These are phyloP conservation scores for Eucalyptus polyanthemos DNA, from an alignment of 345 rosid genomes.

Conservation along the genomic window DNA sequence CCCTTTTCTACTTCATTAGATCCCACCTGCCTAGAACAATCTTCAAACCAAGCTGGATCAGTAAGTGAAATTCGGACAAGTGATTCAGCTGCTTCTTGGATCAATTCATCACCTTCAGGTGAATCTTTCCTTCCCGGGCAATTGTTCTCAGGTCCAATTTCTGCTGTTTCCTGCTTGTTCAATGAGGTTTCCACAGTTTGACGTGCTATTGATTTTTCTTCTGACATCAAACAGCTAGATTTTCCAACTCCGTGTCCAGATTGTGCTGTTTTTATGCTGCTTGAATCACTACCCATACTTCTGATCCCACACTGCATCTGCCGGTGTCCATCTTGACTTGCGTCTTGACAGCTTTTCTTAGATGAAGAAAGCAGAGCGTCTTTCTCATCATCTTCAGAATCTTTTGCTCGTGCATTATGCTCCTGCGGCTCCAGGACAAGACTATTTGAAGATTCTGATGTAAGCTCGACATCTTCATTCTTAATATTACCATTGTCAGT, in stretches of 20 bases:
- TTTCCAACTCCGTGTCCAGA: neutral
- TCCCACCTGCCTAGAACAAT: neutral
- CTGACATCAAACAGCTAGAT: neutral
- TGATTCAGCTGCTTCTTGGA: slow-evolving; percentile 51
- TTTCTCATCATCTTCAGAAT: neutral
- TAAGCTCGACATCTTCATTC: neutral
- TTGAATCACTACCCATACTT: slow-evolving; percentile 9
- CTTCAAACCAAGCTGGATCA: slow-evolving; percentile 5
- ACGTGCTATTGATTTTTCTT: neutral
- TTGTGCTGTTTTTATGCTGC: slow-evolving; percentile 3
- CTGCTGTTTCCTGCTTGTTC: slow-evolving; percentile 6
- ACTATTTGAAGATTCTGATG: neutral
- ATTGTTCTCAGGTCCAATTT: neutral
- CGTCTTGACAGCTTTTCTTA: neutral
- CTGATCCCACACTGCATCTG: neutral
- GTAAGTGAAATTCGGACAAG: slow-evolving; percentile 27
- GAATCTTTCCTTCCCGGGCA: slow-evolving; percentile 4
- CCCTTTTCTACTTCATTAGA: slow-evolving; percentile 7
- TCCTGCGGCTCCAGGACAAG: neutral
- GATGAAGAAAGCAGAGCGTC: neutral
- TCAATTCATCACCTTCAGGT: slow-evolving; percentile 8
- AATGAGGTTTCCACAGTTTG: neutral
- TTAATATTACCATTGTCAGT: neutral
- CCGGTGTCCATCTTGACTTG: neutral
- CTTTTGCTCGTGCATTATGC: neutral